Evolutionary conservation across 2,329 filamentous ascomycete species (phyloP).

Genomic region (Arthrobotrys musiformis): DNA sequence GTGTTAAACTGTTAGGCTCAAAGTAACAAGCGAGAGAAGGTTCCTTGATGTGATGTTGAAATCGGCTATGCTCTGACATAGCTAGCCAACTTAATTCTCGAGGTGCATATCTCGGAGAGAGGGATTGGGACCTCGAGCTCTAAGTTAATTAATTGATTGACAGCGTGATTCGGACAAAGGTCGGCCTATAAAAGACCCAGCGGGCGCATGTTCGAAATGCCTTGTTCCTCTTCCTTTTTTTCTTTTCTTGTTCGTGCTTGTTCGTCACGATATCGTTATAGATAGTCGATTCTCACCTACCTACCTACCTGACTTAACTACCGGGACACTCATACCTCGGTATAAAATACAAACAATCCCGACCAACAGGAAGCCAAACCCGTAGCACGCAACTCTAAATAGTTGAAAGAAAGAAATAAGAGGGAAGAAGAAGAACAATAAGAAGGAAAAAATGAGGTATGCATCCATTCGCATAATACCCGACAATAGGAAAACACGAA

Average conservation of each 20-base stretch:
- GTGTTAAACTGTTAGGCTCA: background rate
- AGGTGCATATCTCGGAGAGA: constrained; percentile 19
- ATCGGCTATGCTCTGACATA: background rate
- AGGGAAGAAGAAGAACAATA: too few relatives aligned
- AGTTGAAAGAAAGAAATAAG: background rate
- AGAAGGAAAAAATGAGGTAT: constrained; percentile 1
- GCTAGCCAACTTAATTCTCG: constrained; percentile 8
- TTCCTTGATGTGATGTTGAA: constrained; percentile 17
- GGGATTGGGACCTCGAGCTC: background rate
- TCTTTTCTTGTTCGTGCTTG: background rate
- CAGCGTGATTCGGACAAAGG: background rate
- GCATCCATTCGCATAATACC: background rate
- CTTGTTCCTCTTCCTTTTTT: background rate
- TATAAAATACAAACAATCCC: background rate
- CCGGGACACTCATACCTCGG: background rate
- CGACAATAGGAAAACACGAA: background rate
- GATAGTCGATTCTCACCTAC: too few relatives aligned
- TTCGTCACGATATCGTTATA: too few relatives aligned
- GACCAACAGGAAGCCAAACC: background rate
- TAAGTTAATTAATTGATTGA: too few relatives aligned
- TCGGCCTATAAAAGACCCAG: constrained; percentile 13
- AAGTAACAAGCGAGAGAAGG: constrained; percentile 16
- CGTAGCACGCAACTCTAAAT: background rate
- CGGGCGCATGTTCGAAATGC: background rate
- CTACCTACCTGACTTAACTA: too few relatives aligned